Evolutionary conservation across 495 filamentous ascomycete genomes (phyloP).

Genomic region (Umbilicaria muhlenbergii): DNA sequence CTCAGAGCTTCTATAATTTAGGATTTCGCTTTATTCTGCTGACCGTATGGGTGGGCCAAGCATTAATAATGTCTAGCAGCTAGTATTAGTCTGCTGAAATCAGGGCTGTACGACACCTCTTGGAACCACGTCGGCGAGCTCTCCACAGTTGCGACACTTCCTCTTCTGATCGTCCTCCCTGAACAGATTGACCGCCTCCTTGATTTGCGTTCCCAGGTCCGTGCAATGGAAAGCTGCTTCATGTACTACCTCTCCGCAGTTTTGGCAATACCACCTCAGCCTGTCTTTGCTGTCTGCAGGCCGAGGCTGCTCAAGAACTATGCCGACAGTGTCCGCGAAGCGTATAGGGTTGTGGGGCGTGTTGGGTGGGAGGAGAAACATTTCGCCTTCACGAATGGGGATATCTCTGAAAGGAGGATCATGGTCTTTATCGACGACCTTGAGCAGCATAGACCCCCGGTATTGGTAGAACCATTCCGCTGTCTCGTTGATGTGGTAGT

Average conservation of each 20-base stretch:
- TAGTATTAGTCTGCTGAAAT: neutral
- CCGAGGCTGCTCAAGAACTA: slow-evolving; percentile 83
- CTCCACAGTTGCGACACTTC: slow-evolving; percentile 66
- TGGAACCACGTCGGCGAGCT: slow-evolving; percentile 38
- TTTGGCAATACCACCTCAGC: slow-evolving; percentile 81
- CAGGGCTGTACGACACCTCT: slow-evolving; percentile 11
- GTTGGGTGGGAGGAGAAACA: slow-evolving; percentile 85
- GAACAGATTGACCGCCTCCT: slow-evolving; percentile 77
- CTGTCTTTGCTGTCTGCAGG: slow-evolving; percentile 53
- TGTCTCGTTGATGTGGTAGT: slow-evolving; percentile 96
- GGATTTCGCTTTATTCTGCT: too few species aligned
- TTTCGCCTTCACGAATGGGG: slow-evolving; percentile 77
- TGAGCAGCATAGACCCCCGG: slow-evolving; percentile 81
- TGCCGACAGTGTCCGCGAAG: slow-evolving; percentile 55
- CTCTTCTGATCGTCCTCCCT: slow-evolving; percentile 53
- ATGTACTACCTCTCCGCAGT: slow-evolving; percentile 58
- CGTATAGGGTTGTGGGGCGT: slow-evolving; percentile 71
- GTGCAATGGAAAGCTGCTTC: slow-evolving; percentile 80
- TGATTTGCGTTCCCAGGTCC: slow-evolving; percentile 93
- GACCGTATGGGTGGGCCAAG: too few species aligned
- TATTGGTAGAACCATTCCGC: slow-evolving; percentile 98
- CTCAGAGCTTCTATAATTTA: too few species aligned
- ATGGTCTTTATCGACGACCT: slow-evolving; percentile 55
- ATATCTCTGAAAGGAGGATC: slow-evolving; percentile 59
- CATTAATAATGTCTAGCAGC: too few species aligned